phyloP scores from a whole-genome alignment of 2,329 filamentous ascomycete genomes.

The Hypoxylon sp. region DNA sequence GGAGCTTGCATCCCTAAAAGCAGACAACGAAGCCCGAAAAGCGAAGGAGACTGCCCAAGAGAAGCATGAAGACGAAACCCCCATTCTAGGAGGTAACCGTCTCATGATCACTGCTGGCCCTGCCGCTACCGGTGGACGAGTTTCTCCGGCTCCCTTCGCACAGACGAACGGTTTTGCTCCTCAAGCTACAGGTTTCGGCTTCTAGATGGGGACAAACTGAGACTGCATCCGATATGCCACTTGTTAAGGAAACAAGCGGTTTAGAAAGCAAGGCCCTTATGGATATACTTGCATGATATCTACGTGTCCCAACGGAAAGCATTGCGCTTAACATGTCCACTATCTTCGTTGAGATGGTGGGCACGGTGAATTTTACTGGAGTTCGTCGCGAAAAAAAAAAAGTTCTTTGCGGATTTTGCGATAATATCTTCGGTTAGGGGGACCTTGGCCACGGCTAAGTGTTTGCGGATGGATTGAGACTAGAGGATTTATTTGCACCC shows the following conservation, averaged over 20 bases:
- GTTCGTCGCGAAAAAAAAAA: slow-evolving; percentile 38
- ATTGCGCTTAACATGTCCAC: slow-evolving; percentile 10
- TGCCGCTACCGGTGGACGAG: slow-evolving; percentile 56
- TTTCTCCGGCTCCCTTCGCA: slow-evolving; percentile 74
- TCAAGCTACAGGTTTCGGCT: slow-evolving; percentile 83
- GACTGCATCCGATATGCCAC: no score
- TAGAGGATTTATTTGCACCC: slow-evolving; percentile 20
- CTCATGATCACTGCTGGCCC: slow-evolving; percentile 97
- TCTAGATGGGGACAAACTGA: no score
- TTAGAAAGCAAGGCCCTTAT: no score
- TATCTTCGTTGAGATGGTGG: slow-evolving; percentile 16
- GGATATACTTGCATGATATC: no score
- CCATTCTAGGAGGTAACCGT: slow-evolving; percentile 86
- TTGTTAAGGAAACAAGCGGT: no score
- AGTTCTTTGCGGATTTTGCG: slow-evolving; percentile 33
- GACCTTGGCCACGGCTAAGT: slow-evolving; percentile 29
- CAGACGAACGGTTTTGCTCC: slow-evolving; percentile 90
- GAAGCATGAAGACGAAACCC: slow-evolving; percentile 91
- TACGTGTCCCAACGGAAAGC: no score
- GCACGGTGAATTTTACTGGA: slow-evolving; percentile 31
- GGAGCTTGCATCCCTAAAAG: slow-evolving; percentile 84
- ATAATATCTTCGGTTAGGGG: slow-evolving; percentile 37
- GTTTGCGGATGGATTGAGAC: no score
- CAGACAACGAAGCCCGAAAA: slow-evolving; percentile 96
- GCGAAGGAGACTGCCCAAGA: slow-evolving; percentile 73